These are phyloP conservation scores for Cupressus sempervirens DNA, from an alignment of 75 land plant species.

Conservation along the genomic window DNA sequence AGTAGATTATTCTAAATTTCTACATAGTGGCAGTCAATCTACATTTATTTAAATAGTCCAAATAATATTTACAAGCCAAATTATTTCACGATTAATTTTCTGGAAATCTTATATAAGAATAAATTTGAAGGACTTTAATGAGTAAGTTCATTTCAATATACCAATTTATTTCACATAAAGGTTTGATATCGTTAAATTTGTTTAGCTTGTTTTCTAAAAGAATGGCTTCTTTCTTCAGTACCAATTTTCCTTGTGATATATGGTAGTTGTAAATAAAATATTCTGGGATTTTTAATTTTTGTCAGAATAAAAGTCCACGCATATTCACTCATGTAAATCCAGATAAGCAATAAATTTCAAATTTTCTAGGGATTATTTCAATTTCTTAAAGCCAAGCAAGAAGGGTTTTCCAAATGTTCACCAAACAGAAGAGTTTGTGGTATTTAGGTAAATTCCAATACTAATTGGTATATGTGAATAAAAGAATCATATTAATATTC, in stretches of 20 bases:
- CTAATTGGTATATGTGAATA: neutral
- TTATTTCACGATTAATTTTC: neutral
- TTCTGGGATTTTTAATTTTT: too few species aligned
- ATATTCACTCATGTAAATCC: neutral
- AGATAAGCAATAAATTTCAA: too few species aligned
- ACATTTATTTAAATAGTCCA: neutral
- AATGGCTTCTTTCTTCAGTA: neutral
- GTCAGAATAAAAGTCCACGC: neutral
- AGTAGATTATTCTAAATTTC: neutral
- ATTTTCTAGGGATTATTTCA: neutral
- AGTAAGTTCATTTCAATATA: neutral
- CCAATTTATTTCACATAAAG: neutral
- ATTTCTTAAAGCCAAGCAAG: neutral
- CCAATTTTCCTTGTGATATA: neutral
- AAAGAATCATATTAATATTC: too few species aligned
- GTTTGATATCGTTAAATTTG: neutral
- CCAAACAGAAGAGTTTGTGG: neutral
- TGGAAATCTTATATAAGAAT: neutral
- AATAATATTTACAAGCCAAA: neutral
- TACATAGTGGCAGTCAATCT: neutral
- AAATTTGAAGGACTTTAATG: neutral
- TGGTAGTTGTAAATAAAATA: neutral
- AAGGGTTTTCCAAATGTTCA: neutral
- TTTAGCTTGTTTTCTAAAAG: neutral
- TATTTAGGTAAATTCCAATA: neutral